Percentiles rank a stretch among this genome's conserved stretches.
These are phyloP conservation scores for Pulveroboletus sp. DNA, from an alignment of 768 basidiomycete species.

Conservation along the genomic window DNA sequence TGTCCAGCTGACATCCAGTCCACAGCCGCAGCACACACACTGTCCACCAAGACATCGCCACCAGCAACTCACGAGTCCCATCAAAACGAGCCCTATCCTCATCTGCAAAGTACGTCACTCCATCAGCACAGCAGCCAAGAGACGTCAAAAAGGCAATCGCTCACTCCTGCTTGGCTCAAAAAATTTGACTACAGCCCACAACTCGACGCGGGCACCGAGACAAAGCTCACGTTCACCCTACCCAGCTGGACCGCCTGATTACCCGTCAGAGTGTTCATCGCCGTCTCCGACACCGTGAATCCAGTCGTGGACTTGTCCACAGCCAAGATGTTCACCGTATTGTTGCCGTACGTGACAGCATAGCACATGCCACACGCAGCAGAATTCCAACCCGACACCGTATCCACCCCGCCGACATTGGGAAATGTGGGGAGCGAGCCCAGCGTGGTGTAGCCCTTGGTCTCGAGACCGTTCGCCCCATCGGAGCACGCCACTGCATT, in stretches of 20 bases:
- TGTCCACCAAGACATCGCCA: background rate
- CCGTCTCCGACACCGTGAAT: constrained; percentile 33
- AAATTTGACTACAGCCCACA: constrained; percentile 1
- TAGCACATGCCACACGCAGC: constrained; percentile 30
- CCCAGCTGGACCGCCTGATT: constrained; percentile 10
- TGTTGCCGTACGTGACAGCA: constrained; percentile 23
- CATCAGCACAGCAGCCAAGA: background rate
- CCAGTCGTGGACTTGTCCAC: constrained; percentile 45
- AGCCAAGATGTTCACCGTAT: constrained; percentile 47
- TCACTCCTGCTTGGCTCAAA: background rate
- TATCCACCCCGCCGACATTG: constrained; percentile 29
- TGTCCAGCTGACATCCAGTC: constrained; percentile 3
- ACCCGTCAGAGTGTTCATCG: constrained; percentile 26
- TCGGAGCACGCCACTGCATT: constrained; percentile 34
- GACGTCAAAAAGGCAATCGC: background rate
- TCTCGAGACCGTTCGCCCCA: constrained; percentile 34
- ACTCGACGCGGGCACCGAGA: background rate
- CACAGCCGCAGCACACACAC: background rate
- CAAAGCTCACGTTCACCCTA: constrained; percentile 16
- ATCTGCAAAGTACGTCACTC: background rate
- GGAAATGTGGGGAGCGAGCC: constrained; percentile 37
- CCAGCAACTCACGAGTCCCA: background rate
- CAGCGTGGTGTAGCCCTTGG: constrained; percentile 33
- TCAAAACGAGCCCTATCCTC: background rate
- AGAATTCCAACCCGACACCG: constrained; percentile 21